Evolutionary conservation across 2,329 filamentous ascomycete genomes (phyloP).

Genomic region (Aspergillus versicolor): DNA sequence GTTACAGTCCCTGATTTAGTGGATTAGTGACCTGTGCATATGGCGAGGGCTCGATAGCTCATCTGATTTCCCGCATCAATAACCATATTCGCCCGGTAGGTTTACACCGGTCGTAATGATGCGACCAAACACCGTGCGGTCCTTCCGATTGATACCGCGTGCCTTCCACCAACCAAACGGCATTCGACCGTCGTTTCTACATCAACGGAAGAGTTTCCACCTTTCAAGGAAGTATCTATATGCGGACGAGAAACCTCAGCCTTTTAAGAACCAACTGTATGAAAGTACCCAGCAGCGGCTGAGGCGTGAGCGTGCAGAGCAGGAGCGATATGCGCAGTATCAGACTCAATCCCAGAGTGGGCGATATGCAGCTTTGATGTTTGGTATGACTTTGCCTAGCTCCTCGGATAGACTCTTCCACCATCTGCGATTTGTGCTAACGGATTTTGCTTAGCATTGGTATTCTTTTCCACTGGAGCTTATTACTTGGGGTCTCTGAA

Average conservation of each 20-base stretch:
- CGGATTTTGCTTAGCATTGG: slow-evolving; percentile 44
- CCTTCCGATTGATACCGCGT: slow-evolving; percentile 2
- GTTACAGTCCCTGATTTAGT: neutral
- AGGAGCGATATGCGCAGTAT: slow-evolving; percentile 50
- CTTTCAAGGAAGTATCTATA: slow-evolving; percentile 16
- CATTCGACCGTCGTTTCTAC: neutral
- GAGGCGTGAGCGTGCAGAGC: slow-evolving; percentile 58
- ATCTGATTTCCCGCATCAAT: neutral
- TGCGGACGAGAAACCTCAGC: slow-evolving; percentile 35
- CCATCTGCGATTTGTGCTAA: neutral
- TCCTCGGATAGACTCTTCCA: neutral
- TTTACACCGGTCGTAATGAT: neutral
- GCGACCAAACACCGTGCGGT: neutral
- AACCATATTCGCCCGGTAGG: slow-evolving; percentile 1
- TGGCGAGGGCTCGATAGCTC: neutral
- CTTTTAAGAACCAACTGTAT: slow-evolving; percentile 62
- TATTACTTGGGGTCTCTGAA: slow-evolving; percentile 57
- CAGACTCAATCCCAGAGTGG: slow-evolving; percentile 41
- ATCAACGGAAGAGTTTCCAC: slow-evolving; percentile 24
- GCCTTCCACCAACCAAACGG: neutral
- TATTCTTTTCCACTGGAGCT: slow-evolving; percentile 52
- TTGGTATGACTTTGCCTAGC: slow-evolving; percentile 28
- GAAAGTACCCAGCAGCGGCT: slow-evolving; percentile 61
- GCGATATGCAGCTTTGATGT: slow-evolving; percentile 38
- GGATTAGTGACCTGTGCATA: neutral